A percentile compares a stretch with the other conserved stretches of the same genome.
Conservation (phyloP, 2,329 filamentous ascomycete species). For the Fusarium poae region DNA sequence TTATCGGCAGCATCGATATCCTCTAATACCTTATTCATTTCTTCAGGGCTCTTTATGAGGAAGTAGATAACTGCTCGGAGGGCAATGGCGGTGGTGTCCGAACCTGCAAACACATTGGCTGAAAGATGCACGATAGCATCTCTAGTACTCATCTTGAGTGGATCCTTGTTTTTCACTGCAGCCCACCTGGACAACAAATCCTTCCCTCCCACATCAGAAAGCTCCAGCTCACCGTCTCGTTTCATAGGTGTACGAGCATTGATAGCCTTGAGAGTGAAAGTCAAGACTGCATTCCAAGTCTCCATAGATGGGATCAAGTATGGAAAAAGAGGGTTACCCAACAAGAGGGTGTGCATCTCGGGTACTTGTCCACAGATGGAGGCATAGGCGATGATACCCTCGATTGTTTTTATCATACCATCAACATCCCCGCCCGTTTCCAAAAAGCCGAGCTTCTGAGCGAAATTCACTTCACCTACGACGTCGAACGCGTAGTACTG, state of each 20-base stretch:
- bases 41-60: neutral
- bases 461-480: conserved; percentile 11
- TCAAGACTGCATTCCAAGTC: neutral
- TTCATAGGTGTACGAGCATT: neutral
- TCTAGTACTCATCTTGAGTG: neutral
- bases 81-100: neutral
- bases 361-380: neutral
- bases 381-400: neutral
- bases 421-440: neutral
- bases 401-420: neutral
- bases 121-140: conserved; percentile 1
- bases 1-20: neutral
- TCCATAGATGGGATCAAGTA: conserved; percentile 1
- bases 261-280: conserved; percentile 1
- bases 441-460: neutral
- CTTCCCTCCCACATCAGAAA: neutral
- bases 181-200: neutral
- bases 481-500: conserved; percentile 44
- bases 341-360: neutral
- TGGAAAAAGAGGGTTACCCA: neutral
- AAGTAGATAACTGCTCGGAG: conserved; percentile 1
- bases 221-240: neutral
- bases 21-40: neutral
- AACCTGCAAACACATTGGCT: neutral
- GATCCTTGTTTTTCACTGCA: neutral